A percentile compares a stretch with the other conserved stretches of the same genome.
Conservation (phyloP, 1,284 basidiomycete genomes). For the Sanguinoderma infundibulare region DNA sequence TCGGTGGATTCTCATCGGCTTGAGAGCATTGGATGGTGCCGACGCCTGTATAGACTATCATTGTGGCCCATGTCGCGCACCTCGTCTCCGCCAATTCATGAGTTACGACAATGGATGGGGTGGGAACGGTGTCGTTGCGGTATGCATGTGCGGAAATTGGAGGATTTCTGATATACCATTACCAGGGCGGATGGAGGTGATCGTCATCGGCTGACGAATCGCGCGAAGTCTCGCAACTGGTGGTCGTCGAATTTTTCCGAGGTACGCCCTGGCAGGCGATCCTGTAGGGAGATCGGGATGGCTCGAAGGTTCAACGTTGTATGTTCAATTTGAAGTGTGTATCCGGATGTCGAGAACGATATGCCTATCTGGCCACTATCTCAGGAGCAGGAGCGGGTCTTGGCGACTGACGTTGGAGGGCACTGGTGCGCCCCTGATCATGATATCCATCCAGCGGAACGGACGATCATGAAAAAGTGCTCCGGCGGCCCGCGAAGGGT, state of each 20-base stretch:
- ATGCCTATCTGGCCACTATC: neutral
- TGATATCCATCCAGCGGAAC: neutral
- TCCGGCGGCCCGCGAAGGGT: constrained; percentile 3
- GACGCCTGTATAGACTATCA: neutral
- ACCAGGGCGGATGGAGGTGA: neutral
- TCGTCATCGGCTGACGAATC: neutral
- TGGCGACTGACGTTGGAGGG: constrained; percentile 11
- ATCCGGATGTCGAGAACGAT: neutral
- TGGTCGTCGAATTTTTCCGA: neutral
- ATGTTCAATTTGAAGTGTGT: neutral
- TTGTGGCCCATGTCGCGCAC: neutral
- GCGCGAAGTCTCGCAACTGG: neutral
- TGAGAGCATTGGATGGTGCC: neutral
- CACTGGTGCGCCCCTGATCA: constrained; percentile 7
- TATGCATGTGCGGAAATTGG: constrained; percentile 13
- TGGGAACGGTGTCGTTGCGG: constrained; percentile 9
- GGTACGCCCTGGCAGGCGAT: neutral
- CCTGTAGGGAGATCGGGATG: neutral
- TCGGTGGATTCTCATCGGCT: constrained; percentile 4
- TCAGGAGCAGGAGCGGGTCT: neutral
- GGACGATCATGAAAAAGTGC: constrained; percentile 22
- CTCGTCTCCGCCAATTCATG: constrained; percentile 9
- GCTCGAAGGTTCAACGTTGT: neutral
- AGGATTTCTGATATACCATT: constrained; percentile 23
- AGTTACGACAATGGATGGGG: constrained; percentile 3